A percentile compares a stretch with the other conserved stretches of the same genome.
These are phyloP conservation scores for Colletotrichum lini DNA, from an alignment of 2,329 filamentous ascomycete species.

Conservation along the genomic window DNA sequence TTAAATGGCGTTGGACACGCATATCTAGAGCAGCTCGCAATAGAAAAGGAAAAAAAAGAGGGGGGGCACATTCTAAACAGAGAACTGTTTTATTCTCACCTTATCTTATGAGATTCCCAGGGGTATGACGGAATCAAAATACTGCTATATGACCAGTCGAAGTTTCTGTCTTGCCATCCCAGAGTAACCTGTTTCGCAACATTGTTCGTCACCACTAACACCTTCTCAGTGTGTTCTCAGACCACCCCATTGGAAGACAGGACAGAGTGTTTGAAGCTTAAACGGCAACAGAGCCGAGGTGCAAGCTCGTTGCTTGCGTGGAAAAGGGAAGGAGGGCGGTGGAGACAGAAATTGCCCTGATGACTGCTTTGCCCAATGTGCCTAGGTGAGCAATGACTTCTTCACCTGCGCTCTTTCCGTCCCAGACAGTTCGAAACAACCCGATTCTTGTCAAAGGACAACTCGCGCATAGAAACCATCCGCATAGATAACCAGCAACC, in stretches of 20 bases:
- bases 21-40: too few species aligned
- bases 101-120: too few species aligned
- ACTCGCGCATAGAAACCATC: not conserved
- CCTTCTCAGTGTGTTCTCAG: not conserved
- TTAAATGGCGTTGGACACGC: too few species aligned
- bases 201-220: too few species aligned
- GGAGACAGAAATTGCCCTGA: too few species aligned
- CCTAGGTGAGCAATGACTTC: not conserved
- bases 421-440: not conserved
- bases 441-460: not conserved
- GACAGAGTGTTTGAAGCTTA: not conserved
- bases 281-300: not conserved
- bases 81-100: too few species aligned
- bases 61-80: too few species aligned
- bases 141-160: too few species aligned
- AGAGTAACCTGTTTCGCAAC: too few species aligned
- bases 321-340: not conserved
- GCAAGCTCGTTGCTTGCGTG: not conserved
- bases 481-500: not conserved
- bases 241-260: not conserved
- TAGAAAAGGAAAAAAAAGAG: fast-evolving
- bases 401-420: not conserved
- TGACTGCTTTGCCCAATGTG: not conserved
- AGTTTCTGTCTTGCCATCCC: too few species aligned
- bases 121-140: too few species aligned